A percentile compares a stretch with the other conserved stretches of the same genome.
These are phyloP conservation scores for Aegilops longissima DNA, from an alignment of 176 grass and related monocot species.

Conservation along the genomic window DNA sequence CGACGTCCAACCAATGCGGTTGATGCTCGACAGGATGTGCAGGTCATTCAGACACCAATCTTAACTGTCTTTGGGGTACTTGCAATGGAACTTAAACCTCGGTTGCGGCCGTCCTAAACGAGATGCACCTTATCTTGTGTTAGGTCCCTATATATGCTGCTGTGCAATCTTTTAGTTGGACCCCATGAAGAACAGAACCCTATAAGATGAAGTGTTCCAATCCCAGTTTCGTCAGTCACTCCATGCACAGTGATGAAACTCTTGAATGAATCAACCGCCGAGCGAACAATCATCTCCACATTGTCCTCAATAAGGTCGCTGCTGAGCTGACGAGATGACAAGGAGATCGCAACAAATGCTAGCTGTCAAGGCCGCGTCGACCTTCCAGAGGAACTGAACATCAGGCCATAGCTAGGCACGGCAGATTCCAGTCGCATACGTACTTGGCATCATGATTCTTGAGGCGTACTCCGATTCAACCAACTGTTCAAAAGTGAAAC, in stretches of 20 bases:
- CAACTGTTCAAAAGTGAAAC: neutral
- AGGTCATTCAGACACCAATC: slow-evolving; percentile 16
- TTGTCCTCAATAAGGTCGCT: neutral
- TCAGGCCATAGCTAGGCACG: neutral
- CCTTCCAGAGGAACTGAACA: neutral
- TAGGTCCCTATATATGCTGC: slow-evolving; percentile 5
- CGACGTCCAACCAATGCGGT: neutral
- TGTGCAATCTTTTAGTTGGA: neutral
- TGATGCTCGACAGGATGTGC: neutral
- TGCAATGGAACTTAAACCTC: neutral
- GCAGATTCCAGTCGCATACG: neutral
- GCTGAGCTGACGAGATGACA: slow-evolving; percentile 39
- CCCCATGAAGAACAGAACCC: neutral
- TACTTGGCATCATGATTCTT: slow-evolving; percentile 5
- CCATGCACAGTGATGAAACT: neutral
- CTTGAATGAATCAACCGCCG: slow-evolving; percentile 12
- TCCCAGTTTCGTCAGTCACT: neutral
- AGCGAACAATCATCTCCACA: slow-evolving; percentile 9
- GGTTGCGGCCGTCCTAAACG: neutral
- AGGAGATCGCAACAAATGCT: slow-evolving; percentile 25
- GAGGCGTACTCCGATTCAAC: neutral
- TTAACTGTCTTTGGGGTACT: neutral
- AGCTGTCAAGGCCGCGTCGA: neutral
- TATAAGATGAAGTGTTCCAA: slow-evolving; percentile 26
- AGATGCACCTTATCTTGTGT: neutral